Percentiles rank a stretch among this genome's conserved stretches.
These are phyloP conservation scores for Naematelia encephala DNA, from an alignment of 768 basidiomycete species.

Conservation along the genomic window DNA sequence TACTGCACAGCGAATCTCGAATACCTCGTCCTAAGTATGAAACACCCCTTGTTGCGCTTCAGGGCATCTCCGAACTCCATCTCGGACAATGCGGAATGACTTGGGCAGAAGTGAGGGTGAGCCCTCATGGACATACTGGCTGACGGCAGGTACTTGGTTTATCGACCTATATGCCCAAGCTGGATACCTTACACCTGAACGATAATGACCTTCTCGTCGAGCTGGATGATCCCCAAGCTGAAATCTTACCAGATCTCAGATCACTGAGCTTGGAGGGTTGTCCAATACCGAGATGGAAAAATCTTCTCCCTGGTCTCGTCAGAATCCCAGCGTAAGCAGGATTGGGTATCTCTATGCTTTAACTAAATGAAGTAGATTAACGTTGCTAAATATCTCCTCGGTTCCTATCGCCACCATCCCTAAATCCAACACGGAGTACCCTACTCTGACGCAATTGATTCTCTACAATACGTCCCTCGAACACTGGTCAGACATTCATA, in stretches of 20 bases:
- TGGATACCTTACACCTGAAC: constrained; percentile 28
- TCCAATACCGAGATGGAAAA: constrained; percentile 27
- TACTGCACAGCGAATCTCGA: constrained; percentile 19
- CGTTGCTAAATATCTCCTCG: constrained; percentile 19
- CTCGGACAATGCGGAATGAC: constrained; percentile 24
- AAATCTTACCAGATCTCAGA: constrained; percentile 10
- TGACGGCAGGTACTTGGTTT: constrained; percentile 7
- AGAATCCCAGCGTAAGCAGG: constrained; percentile 7
- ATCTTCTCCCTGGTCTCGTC: constrained; percentile 7
- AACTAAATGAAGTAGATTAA: constrained; percentile 7
- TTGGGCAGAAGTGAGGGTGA: constrained; percentile 38
- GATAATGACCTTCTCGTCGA: constrained; percentile 14
- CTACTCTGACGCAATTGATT: constrained; percentile 10
- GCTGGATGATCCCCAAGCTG: neutral
- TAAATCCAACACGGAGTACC: neutral
- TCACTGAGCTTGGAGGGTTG: constrained; percentile 34
- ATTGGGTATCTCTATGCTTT: neutral
- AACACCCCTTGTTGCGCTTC: constrained; percentile 6
- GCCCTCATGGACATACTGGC: neutral
- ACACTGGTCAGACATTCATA: constrained; percentile 27
- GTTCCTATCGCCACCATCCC: constrained; percentile 7
- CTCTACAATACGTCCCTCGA: constrained; percentile 7
- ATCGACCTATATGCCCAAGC: constrained; percentile 10
- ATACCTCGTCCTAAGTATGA: constrained; percentile 2
- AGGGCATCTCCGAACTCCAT: constrained; percentile 29